These are phyloP conservation scores for Hymenoscyphus occultus DNA, from an alignment of 2,329 filamentous ascomycete species.

Conservation along the genomic window DNA sequence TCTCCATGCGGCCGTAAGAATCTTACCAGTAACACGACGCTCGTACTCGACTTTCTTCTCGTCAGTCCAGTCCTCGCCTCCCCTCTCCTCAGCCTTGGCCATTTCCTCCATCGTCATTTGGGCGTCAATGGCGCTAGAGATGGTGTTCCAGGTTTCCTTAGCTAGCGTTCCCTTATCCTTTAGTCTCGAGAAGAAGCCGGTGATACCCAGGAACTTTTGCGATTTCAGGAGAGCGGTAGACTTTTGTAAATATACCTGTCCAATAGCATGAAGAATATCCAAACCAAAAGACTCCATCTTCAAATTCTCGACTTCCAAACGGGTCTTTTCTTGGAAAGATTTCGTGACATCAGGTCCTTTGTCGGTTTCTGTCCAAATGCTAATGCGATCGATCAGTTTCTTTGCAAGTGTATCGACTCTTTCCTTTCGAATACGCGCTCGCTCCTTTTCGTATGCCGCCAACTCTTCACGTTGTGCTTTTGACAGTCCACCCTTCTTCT, in stretches of 20 bases:
- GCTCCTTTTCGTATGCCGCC: slow-evolving; percentile 82
- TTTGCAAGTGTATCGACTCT: slow-evolving; percentile 78
- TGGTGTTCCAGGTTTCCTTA: slow-evolving; percentile 98
- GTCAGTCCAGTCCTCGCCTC: slow-evolving; percentile 96
- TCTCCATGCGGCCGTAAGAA: slow-evolving; percentile 92
- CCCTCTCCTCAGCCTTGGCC: slow-evolving; percentile 91
- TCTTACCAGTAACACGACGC: slow-evolving; percentile 94
- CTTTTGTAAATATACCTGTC: slow-evolving; percentile 85
- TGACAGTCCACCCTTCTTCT: slow-evolving; percentile 81
- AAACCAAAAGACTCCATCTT: slow-evolving; percentile 99
- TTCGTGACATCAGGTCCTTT: slow-evolving; percentile 79
- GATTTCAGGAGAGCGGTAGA: slow-evolving; percentile 84
- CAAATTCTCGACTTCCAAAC: slow-evolving; percentile 91
- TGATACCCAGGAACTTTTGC: slow-evolving; percentile 95
- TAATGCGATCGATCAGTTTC: slow-evolving; percentile 86
- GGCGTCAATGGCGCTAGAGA: slow-evolving; percentile 91
- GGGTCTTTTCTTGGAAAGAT: slow-evolving; percentile 91
- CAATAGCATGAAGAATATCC: slow-evolving; percentile 93
- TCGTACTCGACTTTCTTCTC: slow-evolving; percentile 96
- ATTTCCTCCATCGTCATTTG: slow-evolving; percentile 99
- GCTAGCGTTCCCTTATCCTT: slow-evolving; percentile 96
- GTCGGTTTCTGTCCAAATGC: slow-evolving; percentile 96
- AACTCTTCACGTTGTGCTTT: slow-evolving; percentile 95
- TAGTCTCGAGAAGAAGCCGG: slow-evolving; percentile 88
- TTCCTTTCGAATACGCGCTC: slow-evolving; percentile 79